Evolutionary conservation across 2,329 filamentous ascomycete genomes (phyloP), one percentile per base, ranked within the genome.

Genomic region (Myriosclerotinia duriaeana): DNA sequence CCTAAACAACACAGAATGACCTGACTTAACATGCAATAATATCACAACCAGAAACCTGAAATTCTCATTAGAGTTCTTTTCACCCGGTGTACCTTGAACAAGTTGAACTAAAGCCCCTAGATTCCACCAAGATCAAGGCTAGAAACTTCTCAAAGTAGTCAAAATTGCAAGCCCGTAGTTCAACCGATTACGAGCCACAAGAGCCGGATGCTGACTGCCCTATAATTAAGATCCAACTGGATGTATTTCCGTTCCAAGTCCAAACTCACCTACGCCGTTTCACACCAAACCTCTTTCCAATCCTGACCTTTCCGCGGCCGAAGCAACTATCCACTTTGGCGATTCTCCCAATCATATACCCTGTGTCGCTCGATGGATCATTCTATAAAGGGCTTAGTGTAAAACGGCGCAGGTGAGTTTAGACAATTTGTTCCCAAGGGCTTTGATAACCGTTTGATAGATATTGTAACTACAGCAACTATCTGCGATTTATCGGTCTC

Each of bases 121-220:
- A 12, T 9, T 20, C 22, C 30, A 38, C 20, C 17, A 22, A 60
- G 42, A 50, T 17, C 30, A 15, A 26, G 20, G 30, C 26, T 38
- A 50, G 20, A 36, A 38, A 6, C n/a, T 22, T 26, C 8, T 8
- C 14, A 22, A 22, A 22, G 30, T 7, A 26, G 42, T 36, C 30
- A 60, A 36, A 11, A n/a, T 11, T 3, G 20, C 15, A 48, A 11
- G 30, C 30, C 30, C 55, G 26, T 5, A 5, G 9, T 60, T 36
- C 44, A 48, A 48, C 26, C 44, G 44, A 48, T 59, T 52, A 52
- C 6, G n/a, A n/a, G n/a, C n/a, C n/a, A n/a, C n/a, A n/a, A n/a
- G n/a, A n/a, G n/a, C n/a, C n/a, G n/a, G n/a, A n/a, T n/a, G n/a
- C n/a, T n/a, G n/a, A n/a, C n/a, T 26, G 22, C 11, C 9, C 11